Base-by-base conservation (phyloP, 1,284 basidiomycete species). In the Porodaedalea pini region DNA sequence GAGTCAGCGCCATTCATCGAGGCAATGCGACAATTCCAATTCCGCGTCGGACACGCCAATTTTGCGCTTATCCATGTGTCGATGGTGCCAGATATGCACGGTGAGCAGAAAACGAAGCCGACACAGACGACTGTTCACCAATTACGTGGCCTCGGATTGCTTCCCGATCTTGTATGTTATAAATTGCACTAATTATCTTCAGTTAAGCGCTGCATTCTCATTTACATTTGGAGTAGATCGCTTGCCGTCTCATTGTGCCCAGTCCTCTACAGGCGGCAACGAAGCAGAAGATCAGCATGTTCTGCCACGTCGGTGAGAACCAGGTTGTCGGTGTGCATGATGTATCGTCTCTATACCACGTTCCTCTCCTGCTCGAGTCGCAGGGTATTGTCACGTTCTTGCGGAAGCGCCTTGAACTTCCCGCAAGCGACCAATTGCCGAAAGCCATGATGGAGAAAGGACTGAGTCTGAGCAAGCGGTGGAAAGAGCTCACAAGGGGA, bases 1-100 rank as follows among this genome's bases (percentile, higher is more conserved):
- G 94, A 97, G 70, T 95, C 92, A 7, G 94, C 94, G 4, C 97
- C 96, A 3, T 99, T 99, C 72, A 82, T 99, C 57, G 96, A 99
- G 74, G 96, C 96, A 1, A 94, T 99, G 91, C 88, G 96, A 36
- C 96, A 99, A 74, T 99, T 99, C 81, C 94, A 99, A 72, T 99
- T 99, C 81, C 88, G 97, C 57, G 96, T 99, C 27, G 96, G 96
- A 21, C 85, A 92, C 68, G 92, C 95, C 61, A 98, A 99, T 76
- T 99, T 99, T 73, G 96, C 96, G 1, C 83, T 98, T 54, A 90
- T 99, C 63, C 96, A 98, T 67, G 96, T 99, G 59, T 95, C 92
- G n/a, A 85, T 99, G 37, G 94, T 99, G 5, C 96, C 96, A 15
- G 92, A 98, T 65, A 92, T 99, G 77, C 93, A 97, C 58, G 96